phyloP scores from a whole-genome alignment of 2,329 filamentous ascomycete genomes.

The Hypoxylon rubiginosum region DNA sequence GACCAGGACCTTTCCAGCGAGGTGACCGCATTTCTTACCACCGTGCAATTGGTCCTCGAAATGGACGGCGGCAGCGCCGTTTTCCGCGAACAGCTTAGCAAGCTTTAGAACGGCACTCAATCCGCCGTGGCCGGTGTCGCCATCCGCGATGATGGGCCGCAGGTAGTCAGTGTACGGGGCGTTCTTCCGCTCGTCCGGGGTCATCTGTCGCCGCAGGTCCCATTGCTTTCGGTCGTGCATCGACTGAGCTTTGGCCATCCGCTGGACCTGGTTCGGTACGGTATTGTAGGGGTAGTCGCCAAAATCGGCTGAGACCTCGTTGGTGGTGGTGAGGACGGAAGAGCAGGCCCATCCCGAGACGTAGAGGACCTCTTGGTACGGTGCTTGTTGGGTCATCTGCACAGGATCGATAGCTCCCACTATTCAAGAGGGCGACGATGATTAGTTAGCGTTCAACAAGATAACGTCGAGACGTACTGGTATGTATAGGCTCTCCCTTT shows the following conservation, averaged over 20 bases:
- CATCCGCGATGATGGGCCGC: conserved; percentile 94
- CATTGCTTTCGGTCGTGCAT: conserved; percentile 97
- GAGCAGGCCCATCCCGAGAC: conserved; percentile 98
- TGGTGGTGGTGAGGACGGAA: conserved; percentile 90
- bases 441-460: not conserved
- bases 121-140: conserved; percentile 95
- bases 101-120: conserved; percentile 94
- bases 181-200: conserved; percentile 75
- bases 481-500: conserved; percentile 90
- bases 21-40: conserved; percentile 97
- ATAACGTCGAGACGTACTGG: conserved; percentile 70
- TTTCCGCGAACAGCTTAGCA: conserved; percentile 97
- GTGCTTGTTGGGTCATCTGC: conserved; percentile 98
- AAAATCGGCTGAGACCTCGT: conserved; percentile 97
- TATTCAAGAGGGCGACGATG: conserved; percentile 52
- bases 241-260: conserved; percentile 94
- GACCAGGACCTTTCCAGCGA: conserved; percentile 95
- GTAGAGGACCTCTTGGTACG: conserved; percentile 96
- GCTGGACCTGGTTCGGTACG: conserved; percentile 96
- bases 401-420: conserved; percentile 99
- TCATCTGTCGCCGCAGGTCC: conserved; percentile 85
- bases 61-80: conserved; percentile 94
- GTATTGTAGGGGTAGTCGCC: conserved; percentile 99
- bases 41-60: conserved; percentile 98
- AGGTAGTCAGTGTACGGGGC: conserved; percentile 93